A percentile compares a stretch with the other conserved stretches of the same genome.
These are phyloP conservation scores for Fusarium sp. DNA, from an alignment of 2,329 filamentous ascomycete genomes.

Conservation along the genomic window DNA sequence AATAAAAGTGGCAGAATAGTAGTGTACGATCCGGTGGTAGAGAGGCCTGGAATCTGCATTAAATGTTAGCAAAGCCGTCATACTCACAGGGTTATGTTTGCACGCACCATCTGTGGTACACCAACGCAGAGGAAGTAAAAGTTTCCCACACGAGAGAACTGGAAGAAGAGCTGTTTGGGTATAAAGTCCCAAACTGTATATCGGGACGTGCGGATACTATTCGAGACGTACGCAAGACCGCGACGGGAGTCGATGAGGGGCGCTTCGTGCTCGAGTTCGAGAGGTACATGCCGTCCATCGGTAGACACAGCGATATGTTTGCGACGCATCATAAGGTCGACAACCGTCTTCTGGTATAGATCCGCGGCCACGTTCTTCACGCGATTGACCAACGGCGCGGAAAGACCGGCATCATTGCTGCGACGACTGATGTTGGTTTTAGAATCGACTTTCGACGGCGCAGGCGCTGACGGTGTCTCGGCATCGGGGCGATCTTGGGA, in stretches of 20 bases:
- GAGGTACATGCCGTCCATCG: slow-evolving; percentile 71
- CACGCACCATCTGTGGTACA: slow-evolving; percentile 77
- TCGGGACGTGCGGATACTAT: slow-evolving; percentile 82
- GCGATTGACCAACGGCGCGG: slow-evolving; percentile 37
- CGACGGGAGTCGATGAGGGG: slow-evolving; percentile 65
- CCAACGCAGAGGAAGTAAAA: slow-evolving; percentile 89
- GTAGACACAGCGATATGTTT: slow-evolving; percentile 78
- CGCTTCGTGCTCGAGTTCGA: slow-evolving; percentile 56
- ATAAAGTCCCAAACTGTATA: slow-evolving; percentile 89
- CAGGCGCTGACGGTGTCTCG: slow-evolving; percentile 27
- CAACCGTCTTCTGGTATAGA: slow-evolving; percentile 57
- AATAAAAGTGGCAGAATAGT: slow-evolving; percentile 81
- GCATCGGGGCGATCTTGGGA: slow-evolving; percentile 31
- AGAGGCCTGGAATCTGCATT: slow-evolving; percentile 72
- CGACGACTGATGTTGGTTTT: slow-evolving; percentile 26
- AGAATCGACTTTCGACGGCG: slow-evolving; percentile 18
- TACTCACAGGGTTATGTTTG: not conserved
- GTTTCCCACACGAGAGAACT: slow-evolving; percentile 88
- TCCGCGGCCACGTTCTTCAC: slow-evolving; percentile 39
- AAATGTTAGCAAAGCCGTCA: slow-evolving; percentile 24
- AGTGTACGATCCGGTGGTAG: slow-evolving; percentile 81
- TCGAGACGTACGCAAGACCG: slow-evolving; percentile 64
- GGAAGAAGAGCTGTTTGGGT: slow-evolving; percentile 85
- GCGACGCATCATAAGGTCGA: slow-evolving; percentile 70
- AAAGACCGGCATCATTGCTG: slow-evolving; percentile 22